Percentiles rank a stretch among this genome's conserved stretches.
phyloP scores from a whole-genome alignment of 805 yeast species.

The Spathaspora arborariae region DNA sequence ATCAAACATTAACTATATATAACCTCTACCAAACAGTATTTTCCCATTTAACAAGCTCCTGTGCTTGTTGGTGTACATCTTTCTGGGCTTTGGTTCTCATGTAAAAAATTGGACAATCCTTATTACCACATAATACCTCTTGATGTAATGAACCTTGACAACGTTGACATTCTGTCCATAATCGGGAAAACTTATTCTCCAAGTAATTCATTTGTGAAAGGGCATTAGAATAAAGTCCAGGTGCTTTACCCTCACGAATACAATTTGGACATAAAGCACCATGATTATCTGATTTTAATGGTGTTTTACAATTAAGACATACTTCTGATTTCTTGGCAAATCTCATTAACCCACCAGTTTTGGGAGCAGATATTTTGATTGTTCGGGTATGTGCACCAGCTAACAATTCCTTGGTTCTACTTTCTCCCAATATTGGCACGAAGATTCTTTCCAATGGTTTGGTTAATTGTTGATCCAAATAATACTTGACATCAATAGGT shows the following conservation, averaged over 20 bases:
- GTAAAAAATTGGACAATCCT: conserved; percentile 96
- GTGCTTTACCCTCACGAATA: conserved; percentile 63
- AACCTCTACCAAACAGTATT: conserved; percentile 45
- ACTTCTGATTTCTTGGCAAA: conserved; percentile 87
- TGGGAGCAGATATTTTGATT: conserved; percentile 67
- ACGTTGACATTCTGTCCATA: conserved; percentile 98
- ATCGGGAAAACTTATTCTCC: conserved; percentile 76
- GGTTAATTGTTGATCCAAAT: conserved; percentile 85
- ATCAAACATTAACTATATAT: background rate
- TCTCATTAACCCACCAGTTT: conserved; percentile 83
- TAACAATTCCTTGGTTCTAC: conserved; percentile 72
- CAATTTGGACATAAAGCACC: conserved; percentile 85
- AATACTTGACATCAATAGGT: conserved; percentile 92
- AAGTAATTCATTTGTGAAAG: conserved; percentile 73
- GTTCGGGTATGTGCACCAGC: conserved; percentile 83
- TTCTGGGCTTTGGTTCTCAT: conserved; percentile 89
- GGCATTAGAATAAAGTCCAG: conserved; percentile 77
- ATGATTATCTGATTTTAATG: conserved; percentile 54
- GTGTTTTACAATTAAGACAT: conserved; percentile 85
- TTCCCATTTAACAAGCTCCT: conserved; percentile 66
- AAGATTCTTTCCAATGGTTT: conserved; percentile 92
- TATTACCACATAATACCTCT: conserved; percentile 91
- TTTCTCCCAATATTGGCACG: conserved; percentile 90
- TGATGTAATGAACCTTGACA: conserved; percentile 96
- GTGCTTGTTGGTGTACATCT: conserved; percentile 55